phyloP scores from a whole-genome alignment of 225 moss, liverwort and hornwort genomes.

The Asterella californica region DNA sequence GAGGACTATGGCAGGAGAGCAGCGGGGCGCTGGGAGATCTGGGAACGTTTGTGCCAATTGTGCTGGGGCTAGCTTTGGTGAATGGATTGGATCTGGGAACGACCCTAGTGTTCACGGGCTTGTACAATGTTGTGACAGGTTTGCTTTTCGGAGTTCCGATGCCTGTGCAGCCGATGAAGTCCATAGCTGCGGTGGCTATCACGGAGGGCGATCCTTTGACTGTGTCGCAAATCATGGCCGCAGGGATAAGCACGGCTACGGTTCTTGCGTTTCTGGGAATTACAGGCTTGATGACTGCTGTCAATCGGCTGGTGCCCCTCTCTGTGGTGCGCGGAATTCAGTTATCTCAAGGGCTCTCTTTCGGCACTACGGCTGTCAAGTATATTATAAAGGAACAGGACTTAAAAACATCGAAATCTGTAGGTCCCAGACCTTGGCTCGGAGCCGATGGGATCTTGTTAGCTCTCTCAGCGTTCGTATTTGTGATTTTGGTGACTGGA shows the following conservation, averaged over 20 bases:
- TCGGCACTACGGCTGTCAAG: conserved; percentile 39
- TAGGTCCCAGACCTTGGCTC: conserved; percentile 51
- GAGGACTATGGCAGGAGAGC: conserved; percentile 37
- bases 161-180: conserved; percentile 58
- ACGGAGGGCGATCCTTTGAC: conserved; percentile 43
- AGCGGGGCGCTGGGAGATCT: conserved; percentile 49
- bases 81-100: conserved; percentile 42
- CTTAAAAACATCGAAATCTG: conserved; percentile 42
- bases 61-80: conserved; percentile 45
- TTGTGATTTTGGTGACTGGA: conserved; percentile 64
- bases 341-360: conserved; percentile 45
- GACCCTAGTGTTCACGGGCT: conserved; percentile 44
- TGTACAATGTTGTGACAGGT: conserved; percentile 49
- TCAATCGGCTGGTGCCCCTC: conserved; percentile 39
- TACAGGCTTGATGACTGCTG: conserved; percentile 43
- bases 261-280: conserved; percentile 39
- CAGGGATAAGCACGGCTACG: conserved; percentile 34
- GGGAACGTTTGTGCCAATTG: conserved; percentile 45
- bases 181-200: conserved; percentile 50
- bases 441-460: conserved; percentile 63
- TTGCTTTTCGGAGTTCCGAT: conserved; percentile 47
- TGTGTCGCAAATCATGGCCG: conserved; percentile 54
- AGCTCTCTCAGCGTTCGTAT: conserved; percentile 51
- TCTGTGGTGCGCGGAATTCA: conserved; percentile 50
- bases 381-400: conserved; percentile 51